phyloP scores from a whole-genome alignment of 345 rosid species.

The Firmiana major region DNA sequence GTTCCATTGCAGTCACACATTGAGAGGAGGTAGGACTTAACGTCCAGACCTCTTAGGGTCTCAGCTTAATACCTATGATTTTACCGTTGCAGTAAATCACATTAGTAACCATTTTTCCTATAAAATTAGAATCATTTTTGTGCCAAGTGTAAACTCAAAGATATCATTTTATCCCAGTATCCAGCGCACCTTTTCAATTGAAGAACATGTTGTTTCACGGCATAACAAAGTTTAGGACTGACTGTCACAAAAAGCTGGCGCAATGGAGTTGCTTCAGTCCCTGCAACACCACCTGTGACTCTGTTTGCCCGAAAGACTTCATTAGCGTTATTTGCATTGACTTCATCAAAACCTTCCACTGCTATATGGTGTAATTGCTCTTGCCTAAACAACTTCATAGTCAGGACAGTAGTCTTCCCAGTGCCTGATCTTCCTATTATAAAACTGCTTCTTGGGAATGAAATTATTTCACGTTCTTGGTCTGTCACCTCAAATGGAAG shows the following conservation, averaged over 20 bases:
- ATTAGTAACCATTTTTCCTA: background rate
- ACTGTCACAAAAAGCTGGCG: slow-evolving; percentile 57
- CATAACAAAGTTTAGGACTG: slow-evolving; percentile 44
- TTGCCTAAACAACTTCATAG: slow-evolving; percentile 38
- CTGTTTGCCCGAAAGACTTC: background rate
- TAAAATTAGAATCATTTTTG: background rate
- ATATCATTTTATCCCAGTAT: background rate
- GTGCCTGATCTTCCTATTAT: slow-evolving; percentile 57
- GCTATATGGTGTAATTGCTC: slow-evolving; percentile 30
- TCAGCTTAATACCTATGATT: background rate
- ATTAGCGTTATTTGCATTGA: background rate
- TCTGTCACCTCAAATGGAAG: slow-evolving; percentile 52
- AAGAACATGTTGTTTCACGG: slow-evolving; percentile 41
- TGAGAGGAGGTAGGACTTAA: background rate
- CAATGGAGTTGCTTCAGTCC: slow-evolving; percentile 13
- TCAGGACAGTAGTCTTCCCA: slow-evolving; percentile 55
- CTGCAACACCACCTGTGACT: slow-evolving; percentile 4
- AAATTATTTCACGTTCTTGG: slow-evolving; percentile 38
- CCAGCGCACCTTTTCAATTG: slow-evolving; percentile 39
- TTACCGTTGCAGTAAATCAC: background rate
- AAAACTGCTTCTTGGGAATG: slow-evolving; percentile 37
- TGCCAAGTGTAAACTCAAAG: background rate
- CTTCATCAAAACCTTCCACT: slow-evolving; percentile 18
- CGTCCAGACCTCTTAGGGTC: background rate
- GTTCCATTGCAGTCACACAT: background rate